phyloP scores from a whole-genome alignment of 2,329 filamentous ascomycete species.

The Hypoxylon sp. region DNA sequence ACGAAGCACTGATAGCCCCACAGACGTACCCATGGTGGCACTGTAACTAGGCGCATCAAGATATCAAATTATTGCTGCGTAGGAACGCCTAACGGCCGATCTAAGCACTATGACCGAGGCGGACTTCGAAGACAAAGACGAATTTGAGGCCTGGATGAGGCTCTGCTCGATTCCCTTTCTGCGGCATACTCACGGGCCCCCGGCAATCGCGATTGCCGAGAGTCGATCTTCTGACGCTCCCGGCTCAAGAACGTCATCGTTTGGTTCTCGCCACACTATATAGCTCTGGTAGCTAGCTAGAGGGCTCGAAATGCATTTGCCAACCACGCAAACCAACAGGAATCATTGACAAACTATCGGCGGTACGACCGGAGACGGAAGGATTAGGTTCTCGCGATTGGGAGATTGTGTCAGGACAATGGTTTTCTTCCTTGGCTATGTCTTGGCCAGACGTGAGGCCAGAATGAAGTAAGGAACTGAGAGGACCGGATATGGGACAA shows the following conservation, averaged over 20 bases:
- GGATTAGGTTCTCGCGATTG: background rate
- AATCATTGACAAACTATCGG: background rate
- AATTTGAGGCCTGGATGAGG: too few relatives aligned
- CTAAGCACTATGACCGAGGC: too few relatives aligned
- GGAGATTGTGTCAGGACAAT: background rate
- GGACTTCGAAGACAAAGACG: background rate
- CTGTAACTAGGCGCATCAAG: too few relatives aligned
- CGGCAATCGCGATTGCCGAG: constrained; percentile 7
- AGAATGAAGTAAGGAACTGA: background rate
- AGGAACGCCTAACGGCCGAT: too few relatives aligned
- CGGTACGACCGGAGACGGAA: background rate
- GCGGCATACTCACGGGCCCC: too few relatives aligned
- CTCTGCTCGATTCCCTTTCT: too few relatives aligned
- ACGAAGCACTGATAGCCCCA: too few relatives aligned
- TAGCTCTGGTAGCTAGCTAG: background rate
- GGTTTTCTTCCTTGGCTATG: background rate
- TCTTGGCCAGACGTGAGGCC: background rate
- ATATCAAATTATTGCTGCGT: too few relatives aligned
- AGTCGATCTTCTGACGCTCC: constrained; percentile 7
- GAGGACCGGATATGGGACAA: background rate
- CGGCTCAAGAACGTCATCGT: background rate
- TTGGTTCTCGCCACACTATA: background rate
- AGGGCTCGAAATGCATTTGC: background rate
- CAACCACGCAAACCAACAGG: background rate
- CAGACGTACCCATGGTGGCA: too few relatives aligned